Conservation (phyloP, 1,284 basidiomycete genomes). For the Pterulicium gracile region DNA sequence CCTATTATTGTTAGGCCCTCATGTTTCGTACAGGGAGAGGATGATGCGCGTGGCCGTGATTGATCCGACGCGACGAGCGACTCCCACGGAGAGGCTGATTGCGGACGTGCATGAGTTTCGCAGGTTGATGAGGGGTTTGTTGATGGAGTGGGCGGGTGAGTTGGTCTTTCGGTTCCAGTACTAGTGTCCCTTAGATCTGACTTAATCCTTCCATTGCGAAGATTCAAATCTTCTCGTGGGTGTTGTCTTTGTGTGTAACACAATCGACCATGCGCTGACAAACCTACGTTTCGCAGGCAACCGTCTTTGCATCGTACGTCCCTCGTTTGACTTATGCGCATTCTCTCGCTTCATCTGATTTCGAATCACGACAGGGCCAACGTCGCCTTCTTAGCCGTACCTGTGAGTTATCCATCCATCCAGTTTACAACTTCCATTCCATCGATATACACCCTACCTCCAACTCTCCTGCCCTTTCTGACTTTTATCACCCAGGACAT, state of each 20-base stretch:
- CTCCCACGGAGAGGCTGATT: too few relatives aligned
- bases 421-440: too few relatives aligned
- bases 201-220: not conserved
- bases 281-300: slow-evolving; percentile 1
- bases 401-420: slow-evolving; percentile 6
- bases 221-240: not conserved
- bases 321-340: slow-evolving; percentile 1
- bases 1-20: not conserved
- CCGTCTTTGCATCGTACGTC: slow-evolving; percentile 6
- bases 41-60: not conserved
- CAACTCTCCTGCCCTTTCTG: not conserved
- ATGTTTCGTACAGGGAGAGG: not conserved
- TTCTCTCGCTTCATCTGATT: not conserved
- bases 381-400: slow-evolving; percentile 13
- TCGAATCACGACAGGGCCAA: slow-evolving; percentile 10
- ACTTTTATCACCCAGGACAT: slow-evolving; percentile 11
- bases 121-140: slow-evolving; percentile 10
- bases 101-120: slow-evolving; percentile 12
- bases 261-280: not conserved
- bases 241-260: too few relatives aligned
- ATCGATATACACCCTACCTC: not conserved
- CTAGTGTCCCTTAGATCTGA: not conserved
- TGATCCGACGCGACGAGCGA: not conserved
- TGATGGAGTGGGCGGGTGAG: slow-evolving; percentile 16
- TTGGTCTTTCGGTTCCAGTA: not conserved